Conservation (phyloP, 2,329 filamentous ascomycete genomes). For the Sphaerulina populicola region DNA sequence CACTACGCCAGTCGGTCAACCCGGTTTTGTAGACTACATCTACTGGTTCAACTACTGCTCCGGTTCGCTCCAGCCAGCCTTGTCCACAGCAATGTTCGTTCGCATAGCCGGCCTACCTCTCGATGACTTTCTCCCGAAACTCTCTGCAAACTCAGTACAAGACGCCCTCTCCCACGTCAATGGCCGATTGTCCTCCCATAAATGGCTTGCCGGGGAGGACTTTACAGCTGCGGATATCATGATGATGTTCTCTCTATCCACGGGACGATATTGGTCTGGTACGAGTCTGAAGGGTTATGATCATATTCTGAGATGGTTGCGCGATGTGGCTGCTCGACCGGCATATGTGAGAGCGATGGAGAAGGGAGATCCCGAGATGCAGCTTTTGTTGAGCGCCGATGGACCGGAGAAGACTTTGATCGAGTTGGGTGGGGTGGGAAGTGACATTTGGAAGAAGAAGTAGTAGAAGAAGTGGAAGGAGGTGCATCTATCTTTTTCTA, state of each 20-base stretch:
- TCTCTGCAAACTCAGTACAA: conserved; percentile 31
- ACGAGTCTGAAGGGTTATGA: conserved; percentile 14
- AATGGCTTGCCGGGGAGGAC: conserved; percentile 52
- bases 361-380: conserved; percentile 31
- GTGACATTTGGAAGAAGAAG: not conserved
- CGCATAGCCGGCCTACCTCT: conserved; percentile 7
- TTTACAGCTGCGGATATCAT: conserved; percentile 60
- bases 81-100: not conserved
- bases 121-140: conserved; percentile 28
- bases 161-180: conserved; percentile 41
- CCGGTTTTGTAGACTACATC: conserved; percentile 51
- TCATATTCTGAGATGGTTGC: conserved; percentile 27
- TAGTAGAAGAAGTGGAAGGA: too few species aligned
- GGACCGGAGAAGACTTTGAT: conserved; percentile 15
- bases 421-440: not conserved
- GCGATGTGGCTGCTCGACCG: conserved; percentile 23
- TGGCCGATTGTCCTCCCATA: conserved; percentile 39
- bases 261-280: conserved; percentile 43
- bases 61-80: not conserved
- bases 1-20: conserved; percentile 37
- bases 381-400: conserved; percentile 15
- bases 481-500: too few species aligned
- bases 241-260: conserved; percentile 52
- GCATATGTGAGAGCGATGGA: conserved; percentile 29
- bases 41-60: conserved; percentile 42